These are phyloP conservation scores for Wickerhamomyces ciferrii DNA, from an alignment of 805 yeast genomes.

Conservation along the genomic window DNA sequence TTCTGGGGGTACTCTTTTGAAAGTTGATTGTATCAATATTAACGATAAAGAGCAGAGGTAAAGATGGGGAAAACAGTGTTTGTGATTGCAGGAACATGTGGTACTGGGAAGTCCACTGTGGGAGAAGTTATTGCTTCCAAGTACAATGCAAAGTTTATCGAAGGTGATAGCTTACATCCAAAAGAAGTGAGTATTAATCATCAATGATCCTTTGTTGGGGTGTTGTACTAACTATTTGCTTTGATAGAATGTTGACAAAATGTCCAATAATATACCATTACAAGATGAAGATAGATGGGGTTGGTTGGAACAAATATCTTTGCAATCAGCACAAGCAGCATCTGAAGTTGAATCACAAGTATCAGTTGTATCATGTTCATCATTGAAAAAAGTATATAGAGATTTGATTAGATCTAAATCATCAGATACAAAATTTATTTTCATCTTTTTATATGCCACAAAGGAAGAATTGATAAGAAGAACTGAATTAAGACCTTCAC, in stretches of 20 bases:
- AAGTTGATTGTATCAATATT: too few relatives aligned
- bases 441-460: constrained; percentile 64
- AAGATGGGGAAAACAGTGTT: constrained; percentile 28
- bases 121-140: constrained; percentile 45
- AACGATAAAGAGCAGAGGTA: neutral
- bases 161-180: constrained; percentile 85
- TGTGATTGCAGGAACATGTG: constrained; percentile 93
- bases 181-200: constrained; percentile 21
- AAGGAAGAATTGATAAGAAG: constrained; percentile 56
- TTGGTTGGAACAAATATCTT: constrained; percentile 63
- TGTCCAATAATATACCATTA: constrained; percentile 76
- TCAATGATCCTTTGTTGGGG: constrained; percentile 3
- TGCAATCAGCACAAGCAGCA: constrained; percentile 34
- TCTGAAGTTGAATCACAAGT: constrained; percentile 22
- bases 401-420: constrained; percentile 40
- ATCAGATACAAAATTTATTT: constrained; percentile 39
- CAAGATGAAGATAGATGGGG: constrained; percentile 90
- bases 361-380: constrained; percentile 74
- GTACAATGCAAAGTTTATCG: constrained; percentile 56
- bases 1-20: too few relatives aligned
- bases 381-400: constrained; percentile 73
- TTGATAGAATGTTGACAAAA: constrained; percentile 70
- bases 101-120: constrained; percentile 88
- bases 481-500: constrained; percentile 61
- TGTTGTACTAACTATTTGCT: neutral